phyloP scores from a whole-genome alignment of 148 eudicot genomes.

The Simmondsia chinensis region DNA sequence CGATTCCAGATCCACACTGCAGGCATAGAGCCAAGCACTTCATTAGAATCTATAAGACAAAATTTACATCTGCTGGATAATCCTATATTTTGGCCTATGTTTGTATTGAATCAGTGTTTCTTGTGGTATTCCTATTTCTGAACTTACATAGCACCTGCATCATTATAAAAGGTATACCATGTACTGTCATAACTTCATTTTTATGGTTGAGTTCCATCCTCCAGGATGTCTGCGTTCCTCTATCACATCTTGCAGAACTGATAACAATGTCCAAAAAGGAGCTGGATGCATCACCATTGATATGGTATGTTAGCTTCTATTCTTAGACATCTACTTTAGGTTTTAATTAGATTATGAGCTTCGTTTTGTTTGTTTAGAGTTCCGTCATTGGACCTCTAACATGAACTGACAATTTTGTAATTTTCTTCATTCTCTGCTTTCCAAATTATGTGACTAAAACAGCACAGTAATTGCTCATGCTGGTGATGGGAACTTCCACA shows the following conservation, averaged over 20 bases:
- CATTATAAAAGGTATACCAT: background rate
- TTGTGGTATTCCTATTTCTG: too few species aligned
- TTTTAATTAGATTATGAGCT: background rate
- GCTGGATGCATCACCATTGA: constrained; percentile 73
- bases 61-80: too few species aligned
- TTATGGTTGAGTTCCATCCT: constrained; percentile 6
- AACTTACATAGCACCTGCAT: too few species aligned
- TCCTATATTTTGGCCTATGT: too few species aligned
- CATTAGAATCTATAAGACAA: too few species aligned
- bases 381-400: too few species aligned
- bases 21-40: too few species aligned
- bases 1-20: too few species aligned
- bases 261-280: constrained; percentile 79
- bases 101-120: too few species aligned
- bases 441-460: constrained; percentile 11
- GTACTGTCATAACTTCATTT: background rate
- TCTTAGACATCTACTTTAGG: background rate
- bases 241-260: constrained; percentile 76
- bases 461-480: constrained; percentile 97
- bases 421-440: background rate
- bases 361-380: background rate
- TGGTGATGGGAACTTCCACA: constrained; percentile 98
- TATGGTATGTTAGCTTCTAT: constrained; percentile 54
- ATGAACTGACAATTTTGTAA: too few species aligned
- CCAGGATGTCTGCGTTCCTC: constrained; percentile 97